Evolutionary conservation across 2,329 filamentous ascomycete species (phyloP).

Genomic region (Trichoderma sp.): DNA sequence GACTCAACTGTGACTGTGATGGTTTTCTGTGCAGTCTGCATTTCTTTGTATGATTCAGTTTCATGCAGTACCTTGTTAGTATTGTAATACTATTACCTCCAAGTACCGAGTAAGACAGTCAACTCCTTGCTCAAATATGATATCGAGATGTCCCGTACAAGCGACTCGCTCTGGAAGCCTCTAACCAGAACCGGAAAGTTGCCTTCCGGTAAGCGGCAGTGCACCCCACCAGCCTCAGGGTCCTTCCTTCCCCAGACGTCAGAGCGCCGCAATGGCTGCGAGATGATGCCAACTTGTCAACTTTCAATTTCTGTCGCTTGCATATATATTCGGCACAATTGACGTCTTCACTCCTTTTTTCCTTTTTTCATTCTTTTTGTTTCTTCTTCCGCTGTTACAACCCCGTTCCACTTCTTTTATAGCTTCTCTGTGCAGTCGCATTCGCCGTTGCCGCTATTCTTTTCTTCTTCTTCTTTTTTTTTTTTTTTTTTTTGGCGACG

Average conservation of each 20-base stretch:
- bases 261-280: constrained; percentile 9
- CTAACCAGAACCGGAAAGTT: constrained; percentile 8
- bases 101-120: too few species aligned
- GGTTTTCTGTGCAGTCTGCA: neutral
- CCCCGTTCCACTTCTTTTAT: neutral
- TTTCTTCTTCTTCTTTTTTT: neutral
- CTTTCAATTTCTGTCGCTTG: neutral
- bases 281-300: constrained; percentile 21
- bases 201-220: constrained; percentile 3
- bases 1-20: neutral
- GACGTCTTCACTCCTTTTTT: neutral
- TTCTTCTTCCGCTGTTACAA: neutral
- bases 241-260: constrained; percentile 21
- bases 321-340: neutral
- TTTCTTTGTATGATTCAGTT: too few species aligned
- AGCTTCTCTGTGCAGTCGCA: neutral
- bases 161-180: neutral
- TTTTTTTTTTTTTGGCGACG: too few species aligned
- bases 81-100: too few species aligned
- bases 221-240: constrained; percentile 17
- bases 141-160: neutral
- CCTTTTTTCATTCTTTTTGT: neutral
- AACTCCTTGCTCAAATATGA: too few species aligned
- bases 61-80: too few species aligned
- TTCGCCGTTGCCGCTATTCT: neutral